Percentiles rank a stretch among this genome's conserved stretches.
Conservation (phyloP, 331 rosid species). For the Malus hybrid region DNA sequence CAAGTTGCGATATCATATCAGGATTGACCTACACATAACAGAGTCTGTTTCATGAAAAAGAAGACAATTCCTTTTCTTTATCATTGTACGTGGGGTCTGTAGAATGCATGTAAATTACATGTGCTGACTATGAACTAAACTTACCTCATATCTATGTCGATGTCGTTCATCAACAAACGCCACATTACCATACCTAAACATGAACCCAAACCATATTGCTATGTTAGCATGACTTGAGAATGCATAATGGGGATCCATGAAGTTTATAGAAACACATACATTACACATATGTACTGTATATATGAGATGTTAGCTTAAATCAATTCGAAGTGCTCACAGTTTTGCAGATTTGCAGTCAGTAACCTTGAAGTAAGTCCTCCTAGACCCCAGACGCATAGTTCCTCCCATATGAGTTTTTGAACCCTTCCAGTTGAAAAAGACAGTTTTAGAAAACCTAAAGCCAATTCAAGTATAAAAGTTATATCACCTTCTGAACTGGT, state of each 20-base stretch:
- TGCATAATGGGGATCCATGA: not conserved
- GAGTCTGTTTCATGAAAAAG: not conserved
- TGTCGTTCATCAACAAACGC: slow-evolving; percentile 40
- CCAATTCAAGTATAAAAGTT: not conserved
- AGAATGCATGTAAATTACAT: not conserved
- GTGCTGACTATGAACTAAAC: slow-evolving; percentile 11
- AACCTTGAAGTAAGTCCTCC: slow-evolving; percentile 41
- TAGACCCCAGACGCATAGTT: slow-evolving; percentile 48
- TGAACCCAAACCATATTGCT: slow-evolving; percentile 10
- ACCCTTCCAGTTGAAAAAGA: slow-evolving; percentile 23
- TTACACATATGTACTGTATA: not conserved
- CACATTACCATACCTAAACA: slow-evolving; percentile 33
- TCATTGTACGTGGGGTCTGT: not conserved
- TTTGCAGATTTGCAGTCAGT: slow-evolving; percentile 45
- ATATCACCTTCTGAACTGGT: not conserved
- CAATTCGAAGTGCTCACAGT: slow-evolving; percentile 31
- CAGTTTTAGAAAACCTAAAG: slow-evolving; percentile 12
- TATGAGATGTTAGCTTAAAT: slow-evolving; percentile 6
- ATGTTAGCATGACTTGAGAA: not conserved
- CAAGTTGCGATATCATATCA: slow-evolving; percentile 39
- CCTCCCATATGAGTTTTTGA: slow-evolving; percentile 55
- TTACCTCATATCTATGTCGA: slow-evolving; percentile 51
- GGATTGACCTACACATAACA: slow-evolving; percentile 45
- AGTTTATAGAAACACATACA: not conserved
- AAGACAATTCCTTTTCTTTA: not conserved